These are phyloP conservation scores for Phlyctochytrium bullatum DNA, from an alignment of 192 early-diverging fungal genomes.

Conservation along the genomic window DNA sequence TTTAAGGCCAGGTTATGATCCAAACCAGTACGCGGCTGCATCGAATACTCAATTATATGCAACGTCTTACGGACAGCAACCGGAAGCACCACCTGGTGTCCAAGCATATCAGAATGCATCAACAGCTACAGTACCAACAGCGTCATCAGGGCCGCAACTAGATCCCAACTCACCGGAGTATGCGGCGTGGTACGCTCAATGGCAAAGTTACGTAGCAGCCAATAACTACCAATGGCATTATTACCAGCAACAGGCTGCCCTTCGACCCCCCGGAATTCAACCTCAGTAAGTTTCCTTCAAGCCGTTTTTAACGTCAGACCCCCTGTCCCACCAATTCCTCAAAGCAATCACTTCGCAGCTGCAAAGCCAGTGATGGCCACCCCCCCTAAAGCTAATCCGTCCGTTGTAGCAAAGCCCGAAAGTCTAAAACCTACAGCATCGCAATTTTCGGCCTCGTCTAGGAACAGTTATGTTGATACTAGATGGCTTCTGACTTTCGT, in stretches of 20 bases:
- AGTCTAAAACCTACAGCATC: neutral
- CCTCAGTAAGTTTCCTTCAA: too few species aligned
- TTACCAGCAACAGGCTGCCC: neutral
- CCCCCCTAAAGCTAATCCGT: too few species aligned
- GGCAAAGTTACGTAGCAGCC: too few species aligned
- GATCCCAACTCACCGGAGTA: constrained; percentile 18
- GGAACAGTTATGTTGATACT: neutral
- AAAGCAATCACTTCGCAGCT: neutral
- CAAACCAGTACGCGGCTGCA: neutral
- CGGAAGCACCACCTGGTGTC: neutral
- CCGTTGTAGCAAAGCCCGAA: neutral
- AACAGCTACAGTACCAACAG: neutral
- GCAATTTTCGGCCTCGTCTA: neutral
- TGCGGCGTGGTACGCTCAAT: constrained; percentile 21
- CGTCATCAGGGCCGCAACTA: neutral
- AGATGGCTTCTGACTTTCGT: neutral
- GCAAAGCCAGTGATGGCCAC: neutral
- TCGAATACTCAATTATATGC: too few species aligned
- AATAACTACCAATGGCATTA: constrained; percentile 1
- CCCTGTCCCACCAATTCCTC: too few species aligned
- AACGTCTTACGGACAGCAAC: neutral
- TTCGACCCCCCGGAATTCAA: too few species aligned
- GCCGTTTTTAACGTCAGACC: too few species aligned
- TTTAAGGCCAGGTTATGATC: constrained; percentile 4
- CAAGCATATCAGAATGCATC: neutral